Evolutionary conservation across 208 protist species (phyloP).

Genomic region (Trypanosoma melophagium): DNA sequence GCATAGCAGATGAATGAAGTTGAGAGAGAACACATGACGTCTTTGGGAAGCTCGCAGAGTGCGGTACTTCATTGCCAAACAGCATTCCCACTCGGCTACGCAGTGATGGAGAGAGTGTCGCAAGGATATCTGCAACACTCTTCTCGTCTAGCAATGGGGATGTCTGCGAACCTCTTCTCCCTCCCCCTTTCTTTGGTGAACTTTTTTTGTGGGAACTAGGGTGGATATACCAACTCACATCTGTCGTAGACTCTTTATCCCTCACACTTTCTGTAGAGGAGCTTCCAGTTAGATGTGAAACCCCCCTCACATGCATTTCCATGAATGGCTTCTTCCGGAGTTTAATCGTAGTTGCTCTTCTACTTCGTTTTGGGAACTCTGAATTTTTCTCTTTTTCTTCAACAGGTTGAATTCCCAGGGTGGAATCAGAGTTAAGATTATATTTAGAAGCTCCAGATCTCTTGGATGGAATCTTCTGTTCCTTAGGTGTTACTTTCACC

Average conservation of each 20-base stretch:
- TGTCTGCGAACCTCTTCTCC: not conserved
- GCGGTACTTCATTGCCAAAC: conserved; percentile 2
- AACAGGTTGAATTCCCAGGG: not conserved
- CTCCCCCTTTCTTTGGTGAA: not conserved
- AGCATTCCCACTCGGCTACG: conserved; percentile 24
- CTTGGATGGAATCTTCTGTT: not conserved
- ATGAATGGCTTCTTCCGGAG: conserved; percentile 31
- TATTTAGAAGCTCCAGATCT: too few relatives aligned
- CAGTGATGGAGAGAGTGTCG: conserved; percentile 10
- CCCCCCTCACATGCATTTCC: conserved; percentile 25
- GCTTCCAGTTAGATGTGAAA: conserved; percentile 16
- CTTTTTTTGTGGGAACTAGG: not conserved
- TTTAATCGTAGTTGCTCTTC: not conserved
- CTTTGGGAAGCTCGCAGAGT: conserved; percentile 18
- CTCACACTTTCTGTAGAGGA: conserved; percentile 34
- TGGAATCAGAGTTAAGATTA: not conserved
- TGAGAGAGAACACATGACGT: conserved; percentile 17
- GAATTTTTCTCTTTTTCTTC: not conserved
- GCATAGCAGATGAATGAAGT: conserved; percentile 4
- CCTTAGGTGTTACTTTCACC: not conserved
- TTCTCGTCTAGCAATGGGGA: conserved; percentile 12
- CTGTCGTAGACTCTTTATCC: conserved; percentile 62
- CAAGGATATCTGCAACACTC: conserved; percentile 23
- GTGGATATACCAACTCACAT: conserved; percentile 56
- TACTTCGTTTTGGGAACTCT: not conserved